Base-by-base conservation (phyloP, 495 filamentous ascomycete species). In the Neurospora africana region DNA sequence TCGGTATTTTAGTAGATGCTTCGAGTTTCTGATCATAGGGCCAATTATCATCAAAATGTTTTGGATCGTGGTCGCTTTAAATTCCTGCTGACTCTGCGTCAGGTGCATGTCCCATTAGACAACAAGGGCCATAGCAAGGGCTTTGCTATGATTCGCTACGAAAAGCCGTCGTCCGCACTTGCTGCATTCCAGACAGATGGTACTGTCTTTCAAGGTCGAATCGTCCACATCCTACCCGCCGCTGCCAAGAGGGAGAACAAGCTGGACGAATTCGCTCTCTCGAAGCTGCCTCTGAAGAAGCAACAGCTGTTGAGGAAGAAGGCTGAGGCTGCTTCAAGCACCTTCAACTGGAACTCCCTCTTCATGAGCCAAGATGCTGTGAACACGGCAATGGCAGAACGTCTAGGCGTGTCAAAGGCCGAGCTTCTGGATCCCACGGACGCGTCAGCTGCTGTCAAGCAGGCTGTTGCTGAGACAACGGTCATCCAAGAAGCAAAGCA, bases 351-450 rank as follows among this genome's bases (percentile, higher is more conserved):
- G 96, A 99, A 98, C 83, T 94, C 93, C 19, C 84, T 99, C 61
- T 98, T 95, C 80, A 95, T 99, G 94, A 98, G 91, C 81, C 93
- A 96, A 83, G 94, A 99, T 85, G 93, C 95, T 53, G 94, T 98
- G 44, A 94, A 98, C 81, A 91, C 92, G 53, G 95, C 94, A 17
- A 88, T 97, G 61, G 92, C 96, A 44, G 88, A 92, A 77, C 90
- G 94, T 70, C 83, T 98, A 7, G 93, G 94, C 19, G 87, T 98
- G 35, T 89, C 91, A 19, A 99, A 98, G 82, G 87, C 92, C 10
- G 94, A 97, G 71, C 79, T 99, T 33, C 83, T 99, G 44, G 94
- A 99, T 81, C 95, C 95, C 9, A 97, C 96, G 1, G 97, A 91
- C 71, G 90, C 95, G 47, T 92, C 96, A 79, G 93, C 94, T 70